These are phyloP conservation scores for Phaeotremella skinneri DNA, from an alignment of 768 basidiomycete genomes.

Conservation along the genomic window DNA sequence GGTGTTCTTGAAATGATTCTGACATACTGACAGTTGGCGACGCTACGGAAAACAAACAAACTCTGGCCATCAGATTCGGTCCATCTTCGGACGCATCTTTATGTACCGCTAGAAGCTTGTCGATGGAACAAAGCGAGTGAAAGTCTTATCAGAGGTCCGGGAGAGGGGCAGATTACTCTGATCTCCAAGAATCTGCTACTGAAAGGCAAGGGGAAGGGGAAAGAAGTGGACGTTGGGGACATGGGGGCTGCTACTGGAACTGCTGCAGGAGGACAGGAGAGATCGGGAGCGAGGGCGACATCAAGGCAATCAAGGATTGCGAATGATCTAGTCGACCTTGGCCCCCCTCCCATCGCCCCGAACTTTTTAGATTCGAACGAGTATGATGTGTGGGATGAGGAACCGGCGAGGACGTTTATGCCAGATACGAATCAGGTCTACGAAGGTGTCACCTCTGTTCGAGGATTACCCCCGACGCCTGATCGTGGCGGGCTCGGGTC, in stretches of 20 bases:
- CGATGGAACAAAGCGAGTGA: conserved; percentile 47
- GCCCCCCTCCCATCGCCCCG: not conserved
- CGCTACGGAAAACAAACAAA: conserved; percentile 82
- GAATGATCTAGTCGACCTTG: not conserved
- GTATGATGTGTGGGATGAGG: conserved; percentile 4
- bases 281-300: not conserved
- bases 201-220: conserved; percentile 24
- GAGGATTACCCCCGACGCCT: not conserved
- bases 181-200: conserved; percentile 19
- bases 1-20: not conserved
- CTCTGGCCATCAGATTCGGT: conserved; percentile 92
- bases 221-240: not conserved
- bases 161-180: conserved; percentile 44
- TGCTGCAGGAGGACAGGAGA: not conserved
- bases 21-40: conserved; percentile 55
- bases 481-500: not conserved
- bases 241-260: not conserved
- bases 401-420: conserved; percentile 11
- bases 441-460: not conserved
- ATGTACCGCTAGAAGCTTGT: conserved; percentile 64
- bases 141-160: conserved; percentile 41
- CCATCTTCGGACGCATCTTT: conserved; percentile 75
- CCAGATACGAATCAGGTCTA: conserved; percentile 22
- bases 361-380: not conserved
- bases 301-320: too few species aligned